Evolutionary conservation across 805 yeast genomes (phyloP).

Genomic region (Myxozyma neotropica): DNA sequence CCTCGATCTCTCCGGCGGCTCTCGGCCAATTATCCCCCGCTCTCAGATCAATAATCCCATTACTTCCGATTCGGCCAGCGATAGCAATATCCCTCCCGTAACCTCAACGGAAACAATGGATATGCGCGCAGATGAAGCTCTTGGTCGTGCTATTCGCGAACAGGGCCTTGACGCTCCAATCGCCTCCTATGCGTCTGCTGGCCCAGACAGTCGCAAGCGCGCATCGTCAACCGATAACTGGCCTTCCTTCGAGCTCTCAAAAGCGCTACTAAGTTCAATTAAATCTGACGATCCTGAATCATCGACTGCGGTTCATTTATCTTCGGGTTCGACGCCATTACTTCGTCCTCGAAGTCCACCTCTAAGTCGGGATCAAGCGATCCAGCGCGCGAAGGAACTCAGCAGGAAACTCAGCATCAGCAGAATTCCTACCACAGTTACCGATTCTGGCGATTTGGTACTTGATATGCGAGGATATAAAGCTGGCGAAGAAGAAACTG

Average conservation of each 20-base stretch:
- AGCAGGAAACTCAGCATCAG: constrained; percentile 59
- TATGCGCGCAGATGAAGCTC: constrained; percentile 10
- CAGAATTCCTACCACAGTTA: constrained; percentile 78
- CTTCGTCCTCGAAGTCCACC: constrained; percentile 35
- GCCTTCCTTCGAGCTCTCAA: constrained; percentile 32
- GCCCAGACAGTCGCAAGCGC: constrained; percentile 11
- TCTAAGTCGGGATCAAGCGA: constrained; percentile 46
- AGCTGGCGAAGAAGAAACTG: constrained; percentile 75
- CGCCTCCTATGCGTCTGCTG: constrained; percentile 11
- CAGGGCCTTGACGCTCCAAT: constrained; percentile 5
- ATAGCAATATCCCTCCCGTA: constrained; percentile 33
- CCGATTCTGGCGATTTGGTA: constrained; percentile 84
- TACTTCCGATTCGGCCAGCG: constrained; percentile 29
- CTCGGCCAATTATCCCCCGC: too few relatives aligned
- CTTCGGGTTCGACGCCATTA: constrained; percentile 28
- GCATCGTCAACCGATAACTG: constrained; percentile 22
- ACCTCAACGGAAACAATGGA: constrained; percentile 3
- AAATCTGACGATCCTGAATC: constrained; percentile 27
- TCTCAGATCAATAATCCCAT: neutral
- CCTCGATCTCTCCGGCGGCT: constrained; percentile 50
- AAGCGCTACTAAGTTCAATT: constrained; percentile 20
- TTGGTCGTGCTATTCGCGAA: constrained; percentile 6
- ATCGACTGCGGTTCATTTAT: constrained; percentile 21
- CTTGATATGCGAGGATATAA: constrained; percentile 96
- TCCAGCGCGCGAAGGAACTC: constrained; percentile 63